Base-by-base conservation (phyloP, 805 yeast species). In the Candida endomychidarum region DNA sequence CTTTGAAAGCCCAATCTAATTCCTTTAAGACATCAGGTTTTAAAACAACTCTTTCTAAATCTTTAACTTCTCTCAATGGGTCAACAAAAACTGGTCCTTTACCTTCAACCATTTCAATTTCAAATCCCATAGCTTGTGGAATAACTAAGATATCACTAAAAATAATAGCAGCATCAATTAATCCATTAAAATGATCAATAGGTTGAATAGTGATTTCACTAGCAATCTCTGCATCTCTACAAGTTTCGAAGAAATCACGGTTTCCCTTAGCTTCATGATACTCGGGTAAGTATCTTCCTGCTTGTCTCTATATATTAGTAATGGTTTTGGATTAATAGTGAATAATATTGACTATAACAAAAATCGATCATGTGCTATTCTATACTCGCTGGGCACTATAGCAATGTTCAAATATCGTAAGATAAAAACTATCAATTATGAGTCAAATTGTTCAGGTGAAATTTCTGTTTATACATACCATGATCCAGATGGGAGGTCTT, bases 71-170 rank as follows among this genome's bases (percentile, higher is more conserved):
- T 58, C 97, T 78, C 51, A 93, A 68, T 12, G 99, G 99, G 32
- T 81, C 81, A 2, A 88, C 89, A 62, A 93, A 93, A 39, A 83
- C 83, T 3, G 99, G 99, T 0, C 99, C 99, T 45, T 83, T 84
- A 38, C 95, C 93, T 43, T 93, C 98, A 30, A 87, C 69, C 95
- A 93, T 91, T 57, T 84, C 82, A 29, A 93, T 96, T 39, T 78
- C 81, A 85, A 90, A 86, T 10, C 99, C 99, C 89, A 93, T 83
- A 9, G 97, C 99, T 66, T 93, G 98, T 2, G 99, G 99, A 40
- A 93, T 84, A 26, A 93, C 99, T 43, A 93, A 72, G 52, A 93
- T 93, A 60, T 93, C 99, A 58, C 90, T 82, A 69, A 93, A 93
- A 42, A 93, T 93, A 51, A 93, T 93, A 4, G 99, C 99, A 4